Evolutionary conservation across 1,284 basidiomycete genomes (phyloP).

Genomic region (Peniophora sp.): DNA sequence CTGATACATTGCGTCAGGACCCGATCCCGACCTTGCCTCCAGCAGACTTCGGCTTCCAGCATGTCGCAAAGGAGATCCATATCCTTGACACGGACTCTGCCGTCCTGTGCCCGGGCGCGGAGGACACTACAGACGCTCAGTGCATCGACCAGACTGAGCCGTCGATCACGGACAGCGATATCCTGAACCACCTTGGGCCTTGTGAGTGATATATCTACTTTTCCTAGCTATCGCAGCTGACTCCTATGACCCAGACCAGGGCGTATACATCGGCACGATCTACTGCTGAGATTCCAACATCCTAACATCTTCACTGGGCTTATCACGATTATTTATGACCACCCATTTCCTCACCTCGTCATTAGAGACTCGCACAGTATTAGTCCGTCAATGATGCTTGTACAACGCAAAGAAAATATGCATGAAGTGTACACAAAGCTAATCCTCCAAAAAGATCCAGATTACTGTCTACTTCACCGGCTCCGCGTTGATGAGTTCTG

Average conservation of each 20-base stretch:
- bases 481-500: constrained; percentile 60
- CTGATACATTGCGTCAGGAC: constrained; percentile 13
- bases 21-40: constrained; percentile 31
- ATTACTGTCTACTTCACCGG: constrained; percentile 36
- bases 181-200: neutral
- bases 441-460: too few species aligned
- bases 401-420: too few species aligned
- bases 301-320: too few species aligned
- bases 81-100: constrained; percentile 21
- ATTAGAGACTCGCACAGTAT: too few species aligned
- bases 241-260: neutral
- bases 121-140: constrained; percentile 14
- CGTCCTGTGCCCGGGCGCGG: constrained; percentile 22
- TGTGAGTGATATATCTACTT: too few species aligned
- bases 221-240: neutral
- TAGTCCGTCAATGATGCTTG: too few species aligned
- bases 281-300: neutral
- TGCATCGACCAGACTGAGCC: constrained; percentile 16
- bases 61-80: constrained; percentile 29
- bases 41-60: constrained; percentile 28
- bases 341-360: too few species aligned
- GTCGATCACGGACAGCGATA: constrained; percentile 11
- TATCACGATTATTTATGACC: too few species aligned
- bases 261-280: neutral
- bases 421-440: too few species aligned